Percentiles rank a stretch among this genome's conserved stretches.
Conservation (phyloP, 2,329 filamentous ascomycete species). For the Tolypocladium sp. region DNA sequence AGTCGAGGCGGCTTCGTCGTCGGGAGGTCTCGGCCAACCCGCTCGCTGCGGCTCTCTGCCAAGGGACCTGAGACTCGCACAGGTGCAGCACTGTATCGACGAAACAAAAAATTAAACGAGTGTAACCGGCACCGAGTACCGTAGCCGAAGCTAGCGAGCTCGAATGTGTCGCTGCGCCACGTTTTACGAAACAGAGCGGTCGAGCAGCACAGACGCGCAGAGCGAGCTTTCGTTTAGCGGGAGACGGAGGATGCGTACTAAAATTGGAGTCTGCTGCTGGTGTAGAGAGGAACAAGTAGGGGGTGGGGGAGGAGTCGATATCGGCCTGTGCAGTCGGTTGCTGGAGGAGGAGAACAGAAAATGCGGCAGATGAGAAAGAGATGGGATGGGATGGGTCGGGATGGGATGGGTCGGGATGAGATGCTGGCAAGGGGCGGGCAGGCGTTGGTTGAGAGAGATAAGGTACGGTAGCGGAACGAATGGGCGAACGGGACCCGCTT, state of each 20-base stretch:
- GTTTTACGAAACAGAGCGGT: not conserved
- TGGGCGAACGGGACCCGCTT: not conserved
- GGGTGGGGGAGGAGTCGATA: not conserved
- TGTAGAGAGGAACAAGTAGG: not conserved
- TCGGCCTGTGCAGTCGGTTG: not conserved
- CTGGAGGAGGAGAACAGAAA: not conserved
- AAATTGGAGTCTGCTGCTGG: not conserved
- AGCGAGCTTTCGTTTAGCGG: not conserved
- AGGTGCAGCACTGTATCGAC: constrained; percentile 7
- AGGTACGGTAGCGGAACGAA: not conserved
- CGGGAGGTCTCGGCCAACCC: not conserved
- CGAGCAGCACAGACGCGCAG: not conserved
- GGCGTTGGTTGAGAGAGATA: not conserved
- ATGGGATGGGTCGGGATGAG: not conserved
- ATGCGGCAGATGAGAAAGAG: not conserved
- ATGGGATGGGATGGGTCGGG: not conserved
- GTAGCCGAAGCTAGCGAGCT: not conserved
- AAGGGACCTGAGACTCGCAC: not conserved
- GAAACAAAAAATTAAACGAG: not conserved
- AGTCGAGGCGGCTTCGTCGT: not conserved
- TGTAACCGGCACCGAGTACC: constrained; percentile 6
- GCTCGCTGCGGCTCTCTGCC: not conserved
- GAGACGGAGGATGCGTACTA: not conserved
- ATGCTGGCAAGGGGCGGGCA: not conserved
- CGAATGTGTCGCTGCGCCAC: not conserved